These are phyloP conservation scores for Zygosaccharomyces gambellarensis DNA, from an alignment of 805 yeast genomes.

Conservation along the genomic window DNA sequence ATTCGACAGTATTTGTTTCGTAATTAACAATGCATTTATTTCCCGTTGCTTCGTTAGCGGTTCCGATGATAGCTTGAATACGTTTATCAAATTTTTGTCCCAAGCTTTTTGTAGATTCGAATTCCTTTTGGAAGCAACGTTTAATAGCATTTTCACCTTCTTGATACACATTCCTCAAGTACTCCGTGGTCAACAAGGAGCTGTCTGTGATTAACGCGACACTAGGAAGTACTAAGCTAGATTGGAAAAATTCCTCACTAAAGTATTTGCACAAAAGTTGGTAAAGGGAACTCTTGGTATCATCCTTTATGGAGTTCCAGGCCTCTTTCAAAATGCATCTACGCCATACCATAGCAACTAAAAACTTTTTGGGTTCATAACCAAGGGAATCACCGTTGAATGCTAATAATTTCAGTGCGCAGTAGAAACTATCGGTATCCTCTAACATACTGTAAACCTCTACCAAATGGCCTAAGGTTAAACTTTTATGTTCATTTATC, in stretches of 20 bases:
- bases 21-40: slow-evolving; percentile 36
- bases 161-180: slow-evolving; percentile 18
- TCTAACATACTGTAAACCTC: slow-evolving; percentile 48
- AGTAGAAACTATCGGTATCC: slow-evolving; percentile 35
- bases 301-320: slow-evolving; percentile 41
- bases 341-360: slow-evolving; percentile 49
- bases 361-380: slow-evolving; percentile 33
- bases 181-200: slow-evolving; percentile 14
- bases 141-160: slow-evolving; percentile 10
- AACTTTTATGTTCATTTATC: slow-evolving; percentile 32
- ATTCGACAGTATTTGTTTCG: slow-evolving; percentile 34
- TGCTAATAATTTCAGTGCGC: slow-evolving; percentile 50
- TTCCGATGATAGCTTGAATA: slow-evolving; percentile 35
- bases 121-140: slow-evolving; percentile 14
- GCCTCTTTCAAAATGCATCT: slow-evolving; percentile 49
- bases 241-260: slow-evolving; percentile 32
- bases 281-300: slow-evolving; percentile 42
- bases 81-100: slow-evolving; percentile 24
- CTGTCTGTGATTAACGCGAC: slow-evolving; percentile 12
- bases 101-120: slow-evolving; percentile 11
- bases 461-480: slow-evolving; percentile 45
- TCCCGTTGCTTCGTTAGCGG: slow-evolving; percentile 37
- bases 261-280: slow-evolving; percentile 40
- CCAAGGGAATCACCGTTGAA: slow-evolving; percentile 27
- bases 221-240: slow-evolving; percentile 32